phyloP scores from a whole-genome alignment of 2,329 filamentous ascomycete species.

The Colletotrichum eleusines region DNA sequence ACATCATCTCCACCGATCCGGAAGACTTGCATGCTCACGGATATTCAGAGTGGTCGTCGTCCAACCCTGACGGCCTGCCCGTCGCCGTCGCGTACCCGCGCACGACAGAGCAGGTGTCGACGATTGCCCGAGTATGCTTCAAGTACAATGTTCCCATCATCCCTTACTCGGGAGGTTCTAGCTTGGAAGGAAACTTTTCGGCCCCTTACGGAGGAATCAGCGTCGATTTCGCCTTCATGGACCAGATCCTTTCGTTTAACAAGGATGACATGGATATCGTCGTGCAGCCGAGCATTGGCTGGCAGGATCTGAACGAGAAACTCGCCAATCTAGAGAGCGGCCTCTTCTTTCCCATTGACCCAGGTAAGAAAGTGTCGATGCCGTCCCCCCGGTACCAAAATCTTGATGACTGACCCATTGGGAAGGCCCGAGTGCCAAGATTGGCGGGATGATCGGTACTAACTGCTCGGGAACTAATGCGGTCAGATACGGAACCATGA shows the following conservation, averaged over 20 bases:
- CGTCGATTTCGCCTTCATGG: conserved; percentile 91
- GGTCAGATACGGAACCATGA: conserved; percentile 87
- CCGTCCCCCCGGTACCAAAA: neutral
- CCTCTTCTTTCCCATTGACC: conserved; percentile 92
- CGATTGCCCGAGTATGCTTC: conserved; percentile 76
- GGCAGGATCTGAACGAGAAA: conserved; percentile 87
- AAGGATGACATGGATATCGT: conserved; percentile 93
- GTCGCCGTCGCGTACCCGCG: conserved; percentile 75
- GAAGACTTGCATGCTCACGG: conserved; percentile 72
- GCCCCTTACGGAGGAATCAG: conserved; percentile 89
- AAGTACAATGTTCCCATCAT: conserved; percentile 87
- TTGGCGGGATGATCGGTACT: conserved; percentile 86
- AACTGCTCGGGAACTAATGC: conserved; percentile 84
- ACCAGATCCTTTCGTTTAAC: conserved; percentile 82
- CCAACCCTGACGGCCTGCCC: conserved; percentile 70
- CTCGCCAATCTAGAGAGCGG: conserved; percentile 76
- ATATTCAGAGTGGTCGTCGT: conserved; percentile 76
- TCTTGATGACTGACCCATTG: conserved; percentile 12
- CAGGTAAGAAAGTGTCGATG: conserved; percentile 62
- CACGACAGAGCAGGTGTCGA: conserved; percentile 69
- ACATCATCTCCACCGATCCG: conserved; percentile 72
- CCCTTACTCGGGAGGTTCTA: conserved; percentile 87
- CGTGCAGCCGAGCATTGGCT: conserved; percentile 91
- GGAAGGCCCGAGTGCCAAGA: conserved; percentile 72
- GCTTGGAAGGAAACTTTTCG: conserved; percentile 90